Evolutionary conservation across 176 grass and related monocot genomes (phyloP).

Genomic region (Luzula sylvatica): DNA sequence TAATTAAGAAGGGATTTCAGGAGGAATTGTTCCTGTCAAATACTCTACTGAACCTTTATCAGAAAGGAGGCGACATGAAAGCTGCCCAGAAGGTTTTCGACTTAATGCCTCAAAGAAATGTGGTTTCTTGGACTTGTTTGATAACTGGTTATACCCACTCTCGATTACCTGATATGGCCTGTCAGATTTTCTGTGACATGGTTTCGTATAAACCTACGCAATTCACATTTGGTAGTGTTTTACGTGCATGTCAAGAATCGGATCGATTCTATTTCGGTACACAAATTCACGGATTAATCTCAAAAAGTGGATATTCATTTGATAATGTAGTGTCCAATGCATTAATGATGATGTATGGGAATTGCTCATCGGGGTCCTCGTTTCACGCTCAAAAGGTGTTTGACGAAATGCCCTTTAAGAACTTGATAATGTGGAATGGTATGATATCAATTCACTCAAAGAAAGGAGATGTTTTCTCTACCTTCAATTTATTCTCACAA

Average conservation of each 20-base stretch:
- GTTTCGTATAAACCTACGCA: constrained; percentile 37
- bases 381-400: constrained; percentile 37
- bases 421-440: constrained; percentile 62
- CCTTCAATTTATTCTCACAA: constrained; percentile 30
- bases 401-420: constrained; percentile 23
- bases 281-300: constrained; percentile 57
- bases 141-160: constrained; percentile 62
- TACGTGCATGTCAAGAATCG: constrained; percentile 46
- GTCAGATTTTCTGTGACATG: constrained; percentile 39
- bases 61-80: constrained; percentile 59
- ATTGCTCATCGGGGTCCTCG: constrained; percentile 24
- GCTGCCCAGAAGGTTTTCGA: constrained; percentile 70
- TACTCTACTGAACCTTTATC: constrained; percentile 77
- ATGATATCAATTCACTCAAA: constrained; percentile 67
- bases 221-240: constrained; percentile 54
- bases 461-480: constrained; percentile 38
- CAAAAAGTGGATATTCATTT: constrained; percentile 25
- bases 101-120: constrained; percentile 48
- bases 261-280: constrained; percentile 30
- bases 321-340: constrained; percentile 61
- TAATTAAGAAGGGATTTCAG: constrained; percentile 39
- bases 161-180: constrained; percentile 26
- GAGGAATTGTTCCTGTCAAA: constrained; percentile 54
- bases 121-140: constrained; percentile 79
- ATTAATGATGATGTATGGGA: constrained; percentile 60